A percentile compares a stretch with the other conserved stretches of the same genome.
Conservation (phyloP, 2,329 filamentous ascomycete species). For the Verticillium alfalfae region DNA sequence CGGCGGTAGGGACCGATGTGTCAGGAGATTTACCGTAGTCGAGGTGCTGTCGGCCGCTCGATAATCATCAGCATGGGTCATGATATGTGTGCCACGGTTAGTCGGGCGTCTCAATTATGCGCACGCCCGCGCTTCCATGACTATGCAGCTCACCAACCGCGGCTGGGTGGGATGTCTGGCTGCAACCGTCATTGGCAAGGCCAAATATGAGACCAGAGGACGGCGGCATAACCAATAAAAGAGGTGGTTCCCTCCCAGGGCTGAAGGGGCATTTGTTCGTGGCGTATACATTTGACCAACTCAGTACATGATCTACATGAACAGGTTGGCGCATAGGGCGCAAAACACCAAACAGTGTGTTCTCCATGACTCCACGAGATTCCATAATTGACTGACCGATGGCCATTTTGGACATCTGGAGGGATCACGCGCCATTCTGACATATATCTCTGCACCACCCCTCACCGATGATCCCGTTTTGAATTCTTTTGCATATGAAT, state of each 20-base stretch:
- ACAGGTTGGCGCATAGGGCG: neutral
- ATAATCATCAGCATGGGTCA: no score
- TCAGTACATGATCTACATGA: neutral
- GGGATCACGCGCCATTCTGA: neutral
- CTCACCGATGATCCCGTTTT: no score
- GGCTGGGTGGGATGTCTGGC: no score
- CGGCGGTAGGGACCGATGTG: no score
- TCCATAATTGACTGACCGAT: neutral
- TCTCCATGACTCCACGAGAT: neutral
- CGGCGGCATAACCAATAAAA: neutral
- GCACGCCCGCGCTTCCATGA: no score
- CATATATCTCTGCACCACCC: no score
- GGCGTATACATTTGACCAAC: neutral
- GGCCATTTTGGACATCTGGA: neutral
- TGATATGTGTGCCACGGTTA: no score
- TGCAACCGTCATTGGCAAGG: neutral
- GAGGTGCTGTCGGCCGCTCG: no score
- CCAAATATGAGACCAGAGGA: neutral
- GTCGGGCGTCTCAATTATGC: no score
- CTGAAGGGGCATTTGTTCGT: neutral
- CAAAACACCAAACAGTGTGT: neutral
- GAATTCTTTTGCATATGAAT: neutral
- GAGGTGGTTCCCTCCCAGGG: neutral
- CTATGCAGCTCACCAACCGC: no score
- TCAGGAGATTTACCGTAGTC: no score